These are phyloP conservation scores for Globisporangium ultimum DNA, from an alignment of 352 stramenopile species.

Conservation along the genomic window DNA sequence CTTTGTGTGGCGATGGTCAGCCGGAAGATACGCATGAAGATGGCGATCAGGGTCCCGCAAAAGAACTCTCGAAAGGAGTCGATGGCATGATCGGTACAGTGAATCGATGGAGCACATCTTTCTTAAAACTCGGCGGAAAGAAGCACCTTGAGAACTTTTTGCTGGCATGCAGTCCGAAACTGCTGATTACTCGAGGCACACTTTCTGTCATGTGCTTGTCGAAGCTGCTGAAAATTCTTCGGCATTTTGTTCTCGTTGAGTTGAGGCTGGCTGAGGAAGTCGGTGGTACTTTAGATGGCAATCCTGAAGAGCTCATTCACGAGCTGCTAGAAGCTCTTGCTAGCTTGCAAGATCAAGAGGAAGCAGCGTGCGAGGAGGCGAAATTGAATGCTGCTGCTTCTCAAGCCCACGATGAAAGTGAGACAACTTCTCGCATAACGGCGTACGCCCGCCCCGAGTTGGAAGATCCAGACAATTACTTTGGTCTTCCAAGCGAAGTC, in stretches of 20 bases:
- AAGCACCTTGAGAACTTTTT: constrained; percentile 55
- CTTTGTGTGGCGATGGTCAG: constrained; percentile 32
- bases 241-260: constrained; percentile 64
- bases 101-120: constrained; percentile 64
- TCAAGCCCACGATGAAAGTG: constrained; percentile 5
- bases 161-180: constrained; percentile 26
- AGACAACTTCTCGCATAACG: constrained; percentile 22
- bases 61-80: constrained; percentile 4
- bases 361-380: not conserved
- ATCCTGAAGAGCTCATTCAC: constrained; percentile 31
- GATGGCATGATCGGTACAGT: constrained; percentile 33
- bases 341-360: constrained; percentile 25
- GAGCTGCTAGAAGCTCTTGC: constrained; percentile 41
- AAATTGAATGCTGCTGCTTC: not conserved
- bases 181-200: constrained; percentile 37
- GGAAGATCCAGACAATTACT: constrained; percentile 43
- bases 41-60: constrained; percentile 4
- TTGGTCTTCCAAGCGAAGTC: constrained; percentile 41
- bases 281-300: constrained; percentile 16
- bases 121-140: constrained; percentile 59
- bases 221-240: constrained; percentile 67
- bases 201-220: constrained; percentile 64
- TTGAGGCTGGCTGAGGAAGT: constrained; percentile 29
- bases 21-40: constrained; percentile 15
- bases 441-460: constrained; percentile 35